Conservation (phyloP, 345 rosid genomes). For the Sonneratia caseolaris region DNA sequence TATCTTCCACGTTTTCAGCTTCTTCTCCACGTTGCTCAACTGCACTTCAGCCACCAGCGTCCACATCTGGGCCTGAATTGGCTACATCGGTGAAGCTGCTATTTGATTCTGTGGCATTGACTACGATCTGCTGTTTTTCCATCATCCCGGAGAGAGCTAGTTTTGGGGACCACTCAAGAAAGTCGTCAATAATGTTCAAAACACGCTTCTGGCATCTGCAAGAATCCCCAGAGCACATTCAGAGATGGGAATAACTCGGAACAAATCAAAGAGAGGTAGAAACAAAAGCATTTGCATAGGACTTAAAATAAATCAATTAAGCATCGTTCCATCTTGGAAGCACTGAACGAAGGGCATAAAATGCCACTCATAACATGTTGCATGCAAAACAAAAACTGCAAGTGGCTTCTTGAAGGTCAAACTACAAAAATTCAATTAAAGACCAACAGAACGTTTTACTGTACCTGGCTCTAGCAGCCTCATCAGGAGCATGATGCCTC, state of each 20-base stretch:
- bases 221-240: background rate
- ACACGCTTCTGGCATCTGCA: constrained; percentile 92
- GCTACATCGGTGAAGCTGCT: constrained; percentile 38
- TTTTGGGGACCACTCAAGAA: constrained; percentile 93
- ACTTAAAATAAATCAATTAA: no score
- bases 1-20: background rate
- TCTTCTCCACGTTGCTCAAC: background rate
- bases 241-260: background rate
- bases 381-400: no score
- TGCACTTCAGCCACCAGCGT: constrained; percentile 16
- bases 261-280: background rate
- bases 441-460: background rate
- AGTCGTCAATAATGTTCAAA: constrained; percentile 89
- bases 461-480: constrained; percentile 97
- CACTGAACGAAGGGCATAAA: no score
- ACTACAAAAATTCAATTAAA: no score
- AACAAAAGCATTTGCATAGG: background rate
- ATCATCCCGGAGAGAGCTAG: constrained; percentile 98
- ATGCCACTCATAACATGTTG: no score
- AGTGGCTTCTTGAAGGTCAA: no score
- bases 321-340: no score
- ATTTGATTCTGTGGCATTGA: constrained; percentile 43
- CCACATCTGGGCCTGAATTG: constrained; percentile 22
- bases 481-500: constrained; percentile 98
- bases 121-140: constrained; percentile 71